A percentile compares a stretch with the other conserved stretches of the same genome.
Conservation (phyloP, 352 stramenopile species). For the Globisporangium cystogenes region DNA sequence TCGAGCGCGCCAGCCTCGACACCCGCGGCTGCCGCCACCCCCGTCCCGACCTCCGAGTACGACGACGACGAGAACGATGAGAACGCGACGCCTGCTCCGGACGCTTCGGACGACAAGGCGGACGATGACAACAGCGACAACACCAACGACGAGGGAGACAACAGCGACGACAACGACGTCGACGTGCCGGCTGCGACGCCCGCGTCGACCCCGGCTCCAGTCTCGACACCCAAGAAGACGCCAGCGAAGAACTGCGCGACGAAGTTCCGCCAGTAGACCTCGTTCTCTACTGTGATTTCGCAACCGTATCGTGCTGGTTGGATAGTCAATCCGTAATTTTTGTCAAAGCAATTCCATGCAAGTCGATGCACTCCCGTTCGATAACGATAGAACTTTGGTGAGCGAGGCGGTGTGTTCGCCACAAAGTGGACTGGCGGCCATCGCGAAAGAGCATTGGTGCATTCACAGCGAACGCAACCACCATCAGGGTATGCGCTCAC, state of each 20-base stretch:
- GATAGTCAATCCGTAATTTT: too few species aligned
- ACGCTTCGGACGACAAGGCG: not conserved
- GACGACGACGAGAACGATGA: not conserved
- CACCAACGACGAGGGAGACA: conserved; percentile 1
- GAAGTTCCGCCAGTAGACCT: not conserved
- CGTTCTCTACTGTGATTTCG: not conserved
- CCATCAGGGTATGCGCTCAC: too few species aligned
- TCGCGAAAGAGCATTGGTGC: too few species aligned
- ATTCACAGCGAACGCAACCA: too few species aligned
- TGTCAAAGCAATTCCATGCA: too few species aligned
- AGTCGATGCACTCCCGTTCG: too few species aligned
- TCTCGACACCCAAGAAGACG: not conserved
- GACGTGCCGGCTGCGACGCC: not conserved
- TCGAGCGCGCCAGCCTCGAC: not conserved
- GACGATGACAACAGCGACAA: not conserved
- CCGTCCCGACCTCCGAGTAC: not conserved
- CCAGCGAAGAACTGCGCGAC: conserved; percentile 1
- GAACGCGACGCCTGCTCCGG: not conserved
- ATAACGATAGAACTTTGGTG: too few species aligned
- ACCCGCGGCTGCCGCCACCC: not conserved
- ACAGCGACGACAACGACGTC: not conserved
- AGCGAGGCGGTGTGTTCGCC: too few species aligned
- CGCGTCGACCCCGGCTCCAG: not conserved
- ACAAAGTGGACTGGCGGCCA: too few species aligned
- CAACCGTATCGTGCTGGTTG: not conserved